Percentiles rank a stretch among this genome's conserved stretches.
These are phyloP conservation scores for Aspergillus persii DNA, from an alignment of 2,329 filamentous ascomycete genomes.

Conservation along the genomic window DNA sequence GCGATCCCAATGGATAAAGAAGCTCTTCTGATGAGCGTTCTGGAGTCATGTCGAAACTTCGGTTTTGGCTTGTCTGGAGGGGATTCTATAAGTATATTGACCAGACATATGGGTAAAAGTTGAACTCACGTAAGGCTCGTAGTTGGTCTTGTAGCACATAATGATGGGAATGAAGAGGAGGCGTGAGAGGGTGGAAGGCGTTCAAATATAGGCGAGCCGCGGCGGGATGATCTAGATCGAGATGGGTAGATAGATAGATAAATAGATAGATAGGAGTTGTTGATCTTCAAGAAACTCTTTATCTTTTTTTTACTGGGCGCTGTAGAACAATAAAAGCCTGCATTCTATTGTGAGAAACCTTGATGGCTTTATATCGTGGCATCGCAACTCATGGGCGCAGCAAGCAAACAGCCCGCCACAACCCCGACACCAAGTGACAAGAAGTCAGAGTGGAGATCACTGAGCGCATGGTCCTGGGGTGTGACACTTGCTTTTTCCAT, in stretches of 20 bases:
- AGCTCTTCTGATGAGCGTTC: conserved; percentile 29
- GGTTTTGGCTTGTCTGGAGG: conserved; percentile 20
- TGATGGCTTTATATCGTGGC: conserved; percentile 18
- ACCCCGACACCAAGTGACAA: not conserved
- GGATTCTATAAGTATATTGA: not conserved
- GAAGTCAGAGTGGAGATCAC: conserved; percentile 7
- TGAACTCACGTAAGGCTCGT: conserved; percentile 37
- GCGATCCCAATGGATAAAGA: conserved; percentile 30
- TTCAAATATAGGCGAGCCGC: not conserved
- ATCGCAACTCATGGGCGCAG: conserved; percentile 4
- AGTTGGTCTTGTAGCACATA: conserved; percentile 42
- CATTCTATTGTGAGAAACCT: conserved; percentile 12
- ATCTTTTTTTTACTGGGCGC: not conserved
- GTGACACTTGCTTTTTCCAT: conserved; percentile 6
- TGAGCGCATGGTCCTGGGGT: conserved; percentile 14
- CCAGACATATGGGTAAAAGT: not conserved
- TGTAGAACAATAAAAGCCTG: conserved; percentile 1
- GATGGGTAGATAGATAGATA: not conserved
- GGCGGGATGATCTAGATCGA: not conserved
- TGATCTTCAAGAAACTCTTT: not conserved
- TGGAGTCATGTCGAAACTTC: conserved; percentile 26
- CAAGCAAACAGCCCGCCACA: not conserved
- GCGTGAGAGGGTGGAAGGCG: not conserved
- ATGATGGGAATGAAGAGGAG: conserved; percentile 10
- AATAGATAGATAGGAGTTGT: not conserved